Percentiles rank a stretch among this genome's conserved stretches.
These are phyloP conservation scores for Golubevia pallescens DNA, from an alignment of 1,284 basidiomycete genomes.

Conservation along the genomic window DNA sequence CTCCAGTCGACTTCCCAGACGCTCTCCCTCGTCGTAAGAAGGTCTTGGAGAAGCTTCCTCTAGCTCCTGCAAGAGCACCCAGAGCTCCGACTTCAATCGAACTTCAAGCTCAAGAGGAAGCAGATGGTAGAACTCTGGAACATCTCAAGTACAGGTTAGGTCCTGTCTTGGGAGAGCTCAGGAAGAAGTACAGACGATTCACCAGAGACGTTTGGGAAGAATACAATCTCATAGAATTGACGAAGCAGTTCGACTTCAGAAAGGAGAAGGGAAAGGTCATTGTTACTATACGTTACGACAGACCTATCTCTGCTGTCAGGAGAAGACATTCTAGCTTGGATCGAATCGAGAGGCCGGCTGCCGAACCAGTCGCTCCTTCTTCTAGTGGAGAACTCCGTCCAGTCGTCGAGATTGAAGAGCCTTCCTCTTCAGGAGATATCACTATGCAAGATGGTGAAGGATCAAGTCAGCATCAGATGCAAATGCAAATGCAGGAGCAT, in stretches of 20 bases:
- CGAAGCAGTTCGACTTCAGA: slow-evolving; percentile 39
- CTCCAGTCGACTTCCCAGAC: slow-evolving; percentile 59
- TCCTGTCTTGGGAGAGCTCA: slow-evolving; percentile 53
- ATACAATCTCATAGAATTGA: slow-evolving; percentile 56
- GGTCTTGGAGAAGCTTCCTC: slow-evolving; percentile 49
- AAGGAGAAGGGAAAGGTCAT: slow-evolving; percentile 50
- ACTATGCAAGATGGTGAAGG: not conserved
- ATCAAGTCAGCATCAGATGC: slow-evolving; percentile 8
- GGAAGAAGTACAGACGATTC: slow-evolving; percentile 62
- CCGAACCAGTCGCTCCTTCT: not conserved
- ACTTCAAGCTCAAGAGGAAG: slow-evolving; percentile 51
- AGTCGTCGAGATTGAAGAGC: slow-evolving; percentile 2
- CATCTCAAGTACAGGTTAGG: slow-evolving; percentile 61
- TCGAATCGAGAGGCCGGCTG: not conserved
- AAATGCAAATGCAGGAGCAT: slow-evolving; percentile 1
- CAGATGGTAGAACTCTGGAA: slow-evolving; percentile 54
- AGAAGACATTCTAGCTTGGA: slow-evolving; percentile 9
- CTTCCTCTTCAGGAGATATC: not conserved
- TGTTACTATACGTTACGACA: slow-evolving; percentile 47
- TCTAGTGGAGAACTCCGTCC: not conserved
- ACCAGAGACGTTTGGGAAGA: slow-evolving; percentile 62
- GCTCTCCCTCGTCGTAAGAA: slow-evolving; percentile 47
- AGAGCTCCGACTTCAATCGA: slow-evolving; percentile 50
- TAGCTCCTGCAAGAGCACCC: slow-evolving; percentile 52
- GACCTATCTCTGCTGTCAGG: slow-evolving; percentile 2